Evolutionary conservation across 2,329 filamentous ascomycete genomes (phyloP).

Genomic region (Penicillium sp.): DNA sequence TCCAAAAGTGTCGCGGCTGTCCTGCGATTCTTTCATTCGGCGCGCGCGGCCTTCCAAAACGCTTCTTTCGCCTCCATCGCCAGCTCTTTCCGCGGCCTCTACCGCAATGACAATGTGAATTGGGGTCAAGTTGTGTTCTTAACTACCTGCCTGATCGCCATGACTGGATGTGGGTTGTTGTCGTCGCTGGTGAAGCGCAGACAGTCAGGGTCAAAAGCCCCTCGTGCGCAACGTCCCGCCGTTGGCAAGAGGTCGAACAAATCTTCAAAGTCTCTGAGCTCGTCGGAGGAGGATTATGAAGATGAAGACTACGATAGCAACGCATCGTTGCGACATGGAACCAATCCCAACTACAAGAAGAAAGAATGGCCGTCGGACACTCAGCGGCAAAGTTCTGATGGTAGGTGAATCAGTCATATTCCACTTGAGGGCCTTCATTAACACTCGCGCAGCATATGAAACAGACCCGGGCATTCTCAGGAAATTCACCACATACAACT

Average conservation of each 20-base stretch:
- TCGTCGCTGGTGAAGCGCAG: constrained; percentile 27
- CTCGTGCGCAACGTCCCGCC: constrained; percentile 3
- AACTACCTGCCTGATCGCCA: constrained; percentile 31
- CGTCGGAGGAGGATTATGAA: constrained; percentile 38
- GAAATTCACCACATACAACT: constrained; percentile 68
- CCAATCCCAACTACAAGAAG: constrained; percentile 15
- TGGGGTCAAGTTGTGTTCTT: constrained; percentile 30
- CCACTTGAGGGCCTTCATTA: constrained; percentile 1
- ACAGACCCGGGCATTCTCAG: constrained; percentile 78
- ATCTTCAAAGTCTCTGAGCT: constrained; percentile 29
- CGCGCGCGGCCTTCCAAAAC: constrained; percentile 18
- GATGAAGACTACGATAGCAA: constrained; percentile 36
- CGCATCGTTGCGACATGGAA: constrained; percentile 29
- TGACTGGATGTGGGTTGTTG: constrained; percentile 37
- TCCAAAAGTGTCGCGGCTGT: constrained; percentile 11
- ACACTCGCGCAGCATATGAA: constrained; percentile 27
- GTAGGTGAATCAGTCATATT: constrained; percentile 19
- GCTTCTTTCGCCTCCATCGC: constrained; percentile 15
- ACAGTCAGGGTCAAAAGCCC: constrained; percentile 13
- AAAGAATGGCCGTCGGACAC: constrained; percentile 23
- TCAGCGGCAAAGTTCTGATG: constrained; percentile 28
- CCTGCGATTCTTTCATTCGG: constrained; percentile 20
- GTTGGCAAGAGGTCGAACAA: constrained; percentile 22
- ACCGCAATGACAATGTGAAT: constrained; percentile 29
- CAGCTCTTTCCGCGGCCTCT: constrained; percentile 18